Conservation (phyloP, 306 rosid species). For the Quercus rubra region DNA sequence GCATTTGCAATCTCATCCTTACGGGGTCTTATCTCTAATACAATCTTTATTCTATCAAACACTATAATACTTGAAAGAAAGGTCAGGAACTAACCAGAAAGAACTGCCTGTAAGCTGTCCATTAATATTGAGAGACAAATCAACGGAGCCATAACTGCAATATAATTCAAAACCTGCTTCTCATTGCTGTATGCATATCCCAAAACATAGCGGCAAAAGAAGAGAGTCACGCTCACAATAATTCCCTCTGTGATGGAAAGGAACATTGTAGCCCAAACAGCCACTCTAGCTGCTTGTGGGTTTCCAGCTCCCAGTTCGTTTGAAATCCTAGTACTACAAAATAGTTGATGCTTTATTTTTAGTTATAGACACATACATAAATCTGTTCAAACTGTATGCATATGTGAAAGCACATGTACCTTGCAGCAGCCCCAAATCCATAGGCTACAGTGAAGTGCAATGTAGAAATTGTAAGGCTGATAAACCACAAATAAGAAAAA, state of each 20-base stretch:
- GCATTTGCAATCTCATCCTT: background rate
- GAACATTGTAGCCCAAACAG: constrained; percentile 11
- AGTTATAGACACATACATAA: background rate
- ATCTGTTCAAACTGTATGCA: background rate
- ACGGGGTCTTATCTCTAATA: background rate
- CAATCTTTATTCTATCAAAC: background rate
- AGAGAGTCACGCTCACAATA: constrained; percentile 16
- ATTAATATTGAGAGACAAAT: constrained; percentile 33
- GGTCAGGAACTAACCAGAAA: constrained; percentile 34
- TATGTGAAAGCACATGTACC: constrained; percentile 26
- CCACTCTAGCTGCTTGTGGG: constrained; percentile 24
- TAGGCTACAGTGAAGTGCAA: constrained; percentile 57
- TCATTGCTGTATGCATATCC: constrained; percentile 43
- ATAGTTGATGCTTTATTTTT: constrained; percentile 3
- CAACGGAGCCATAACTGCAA: constrained; percentile 27
- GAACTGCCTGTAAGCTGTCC: constrained; percentile 39
- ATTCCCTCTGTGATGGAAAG: constrained; percentile 29
- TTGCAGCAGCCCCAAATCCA: constrained; percentile 60
- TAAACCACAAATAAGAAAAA: background rate
- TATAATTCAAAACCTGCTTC: constrained; percentile 21
- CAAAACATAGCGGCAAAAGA: constrained; percentile 17
- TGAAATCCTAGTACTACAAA: constrained; percentile 36
- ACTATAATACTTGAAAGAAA: background rate
- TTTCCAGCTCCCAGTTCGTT: constrained; percentile 53
- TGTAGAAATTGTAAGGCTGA: constrained; percentile 61